Conservation (phyloP, 805 yeast species). For the Myxozyma melibiosi region DNA sequence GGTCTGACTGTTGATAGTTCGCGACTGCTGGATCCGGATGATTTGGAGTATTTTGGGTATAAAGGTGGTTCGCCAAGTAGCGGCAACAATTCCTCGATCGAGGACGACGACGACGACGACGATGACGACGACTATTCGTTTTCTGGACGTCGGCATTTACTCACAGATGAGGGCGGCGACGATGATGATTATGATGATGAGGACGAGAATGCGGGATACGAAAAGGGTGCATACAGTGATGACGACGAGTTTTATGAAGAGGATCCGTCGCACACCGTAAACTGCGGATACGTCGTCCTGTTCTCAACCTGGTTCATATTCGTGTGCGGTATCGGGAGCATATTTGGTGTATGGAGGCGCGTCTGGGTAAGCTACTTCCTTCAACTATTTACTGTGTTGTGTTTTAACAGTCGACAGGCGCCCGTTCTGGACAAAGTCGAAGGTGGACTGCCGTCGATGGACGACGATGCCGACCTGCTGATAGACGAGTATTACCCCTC, state of each 20-base stretch:
- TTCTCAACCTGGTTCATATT: conserved; percentile 28
- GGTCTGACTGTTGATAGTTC: background rate
- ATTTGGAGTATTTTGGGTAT: conserved; percentile 1
- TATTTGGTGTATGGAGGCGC: conserved; percentile 35
- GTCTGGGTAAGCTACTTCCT: conserved; percentile 25
- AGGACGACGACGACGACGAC: background rate
- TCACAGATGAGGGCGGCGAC: background rate
- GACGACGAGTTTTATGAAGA: conserved; percentile 19
- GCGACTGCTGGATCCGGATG: background rate
- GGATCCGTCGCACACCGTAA: conserved; percentile 19
- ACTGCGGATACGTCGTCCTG: conserved; percentile 34
- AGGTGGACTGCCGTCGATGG: background rate
- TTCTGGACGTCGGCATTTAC: background rate
- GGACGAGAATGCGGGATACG: conserved; percentile 8
- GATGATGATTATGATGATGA: conserved; percentile 1
- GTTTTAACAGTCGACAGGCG: background rate
- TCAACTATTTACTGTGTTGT: background rate
- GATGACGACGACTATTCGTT: too few relatives aligned
- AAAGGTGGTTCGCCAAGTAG: background rate
- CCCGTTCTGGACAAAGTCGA: background rate
- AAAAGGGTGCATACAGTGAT: too few relatives aligned
- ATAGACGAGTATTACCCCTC: conserved; percentile 46
- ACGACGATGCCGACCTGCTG: conserved; percentile 39
- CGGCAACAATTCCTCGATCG: background rate
- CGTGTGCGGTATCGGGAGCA: conserved; percentile 28